phyloP scores from a whole-genome alignment of 2,329 filamentous ascomycete genomes.

The Hypomyces rosellus region DNA sequence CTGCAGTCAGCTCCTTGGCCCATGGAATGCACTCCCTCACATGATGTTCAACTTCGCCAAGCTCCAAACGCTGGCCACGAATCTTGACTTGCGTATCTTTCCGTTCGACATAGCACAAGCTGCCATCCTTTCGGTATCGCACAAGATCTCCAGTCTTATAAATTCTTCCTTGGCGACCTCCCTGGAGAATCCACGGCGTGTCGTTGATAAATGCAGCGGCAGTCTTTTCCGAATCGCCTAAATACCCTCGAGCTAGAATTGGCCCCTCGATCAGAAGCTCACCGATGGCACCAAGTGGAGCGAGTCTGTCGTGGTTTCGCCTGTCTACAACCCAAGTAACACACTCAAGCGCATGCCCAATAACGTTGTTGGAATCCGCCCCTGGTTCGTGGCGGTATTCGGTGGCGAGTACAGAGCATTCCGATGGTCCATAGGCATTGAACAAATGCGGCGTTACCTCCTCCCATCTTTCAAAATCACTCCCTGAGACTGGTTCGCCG shows the following conservation, averaged over 20 bases:
- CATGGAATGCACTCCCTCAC: neutral
- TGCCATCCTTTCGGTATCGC: constrained; percentile 45
- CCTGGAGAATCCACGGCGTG: constrained; percentile 29
- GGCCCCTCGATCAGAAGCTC: constrained; percentile 37
- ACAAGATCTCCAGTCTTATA: constrained; percentile 47
- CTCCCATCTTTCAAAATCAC: constrained; percentile 9
- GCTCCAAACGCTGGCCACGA: constrained; percentile 51
- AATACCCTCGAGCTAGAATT: constrained; percentile 42
- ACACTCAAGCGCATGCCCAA: too few species aligned
- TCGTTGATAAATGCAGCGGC: constrained; percentile 36
- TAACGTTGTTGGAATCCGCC: too few species aligned
- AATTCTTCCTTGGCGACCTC: constrained; percentile 22
- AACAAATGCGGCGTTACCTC: constrained; percentile 8
- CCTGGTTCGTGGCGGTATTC: too few species aligned
- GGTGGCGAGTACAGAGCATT: constrained; percentile 8
- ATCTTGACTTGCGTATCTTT: constrained; percentile 56
- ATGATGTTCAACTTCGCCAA: constrained; percentile 23
- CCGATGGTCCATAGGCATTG: constrained; percentile 16
- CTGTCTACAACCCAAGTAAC: too few species aligned
- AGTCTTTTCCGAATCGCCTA: constrained; percentile 41
- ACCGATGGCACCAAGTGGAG: constrained; percentile 26
- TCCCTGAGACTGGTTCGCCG: constrained; percentile 12
- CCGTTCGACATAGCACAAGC: constrained; percentile 40
- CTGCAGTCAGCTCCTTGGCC: neutral
- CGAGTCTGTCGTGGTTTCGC: constrained; percentile 13